A percentile compares a stretch with the other conserved stretches of the same genome.
Conservation (phyloP, 306 rosid species). For the Pyrus bretschneideri region DNA sequence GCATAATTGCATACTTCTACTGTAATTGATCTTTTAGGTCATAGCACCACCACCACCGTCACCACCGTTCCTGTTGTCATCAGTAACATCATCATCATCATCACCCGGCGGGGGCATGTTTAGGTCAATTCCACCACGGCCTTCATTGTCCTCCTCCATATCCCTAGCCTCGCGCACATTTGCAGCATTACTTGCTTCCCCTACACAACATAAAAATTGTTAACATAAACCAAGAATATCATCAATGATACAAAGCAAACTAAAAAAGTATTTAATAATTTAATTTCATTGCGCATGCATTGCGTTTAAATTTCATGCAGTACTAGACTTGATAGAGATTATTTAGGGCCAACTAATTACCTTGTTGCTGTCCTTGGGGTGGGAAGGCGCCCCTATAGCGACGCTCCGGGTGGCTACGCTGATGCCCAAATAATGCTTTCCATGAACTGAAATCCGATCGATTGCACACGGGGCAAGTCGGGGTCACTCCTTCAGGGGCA, state of each 20-base stretch:
- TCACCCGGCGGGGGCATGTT: not conserved
- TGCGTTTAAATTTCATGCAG: not conserved
- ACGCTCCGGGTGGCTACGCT: conserved; percentile 26
- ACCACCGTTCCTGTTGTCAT: not conserved
- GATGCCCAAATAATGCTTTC: too few relatives aligned
- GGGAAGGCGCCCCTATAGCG: conserved; percentile 22
- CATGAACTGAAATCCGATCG: too few relatives aligned
- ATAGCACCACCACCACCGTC: not conserved
- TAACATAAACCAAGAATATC: not conserved
- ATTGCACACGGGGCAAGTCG: too few relatives aligned
- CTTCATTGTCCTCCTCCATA: not conserved
- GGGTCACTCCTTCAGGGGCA: too few relatives aligned
- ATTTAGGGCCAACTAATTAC: not conserved
- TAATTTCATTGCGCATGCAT: not conserved
- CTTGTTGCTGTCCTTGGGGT: conserved; percentile 3
- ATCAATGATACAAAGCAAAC: not conserved
- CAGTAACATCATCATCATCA: not conserved
- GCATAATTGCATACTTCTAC: not conserved
- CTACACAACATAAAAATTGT: not conserved
- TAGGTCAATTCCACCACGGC: not conserved
- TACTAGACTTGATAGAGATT: not conserved
- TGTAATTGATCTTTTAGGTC: not conserved
- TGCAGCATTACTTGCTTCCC: not conserved
- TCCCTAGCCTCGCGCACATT: not conserved
- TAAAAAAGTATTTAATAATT: not conserved